Conservation (phyloP, 139 green algal species). For the Chlamydomonas eustigma region DNA sequence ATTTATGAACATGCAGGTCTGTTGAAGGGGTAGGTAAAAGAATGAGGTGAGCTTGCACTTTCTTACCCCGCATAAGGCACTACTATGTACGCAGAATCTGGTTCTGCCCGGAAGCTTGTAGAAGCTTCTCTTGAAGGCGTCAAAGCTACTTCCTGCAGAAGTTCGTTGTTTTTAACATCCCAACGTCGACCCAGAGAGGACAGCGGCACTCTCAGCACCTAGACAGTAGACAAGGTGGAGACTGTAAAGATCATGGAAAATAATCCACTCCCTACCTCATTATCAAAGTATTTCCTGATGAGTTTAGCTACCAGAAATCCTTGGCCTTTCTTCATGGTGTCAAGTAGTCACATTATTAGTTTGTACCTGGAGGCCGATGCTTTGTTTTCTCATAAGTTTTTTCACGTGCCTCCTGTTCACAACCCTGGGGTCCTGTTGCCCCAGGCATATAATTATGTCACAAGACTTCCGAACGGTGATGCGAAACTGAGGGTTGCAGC, state of each 20-base stretch:
- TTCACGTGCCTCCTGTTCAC: slow-evolving; percentile 25
- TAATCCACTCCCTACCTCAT: not conserved
- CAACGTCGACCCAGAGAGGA: slow-evolving; percentile 30
- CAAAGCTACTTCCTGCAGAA: slow-evolving; percentile 19
- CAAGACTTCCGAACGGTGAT: slow-evolving; percentile 33
- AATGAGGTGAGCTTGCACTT: not conserved
- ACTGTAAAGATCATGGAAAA: not conserved
- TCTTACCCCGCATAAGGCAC: slow-evolving; percentile 35
- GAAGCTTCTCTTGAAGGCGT: slow-evolving; percentile 24
- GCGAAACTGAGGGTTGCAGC: slow-evolving; percentile 55
- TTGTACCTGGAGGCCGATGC: slow-evolving; percentile 1
- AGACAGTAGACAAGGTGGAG: not conserved
- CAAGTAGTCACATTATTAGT: no score
- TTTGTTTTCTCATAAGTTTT: slow-evolving; percentile 23
- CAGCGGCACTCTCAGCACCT: slow-evolving; percentile 26
- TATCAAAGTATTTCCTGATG: no score
- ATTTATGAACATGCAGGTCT: not conserved
- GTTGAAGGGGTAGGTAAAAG: not conserved
- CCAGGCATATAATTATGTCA: slow-evolving; percentile 45
- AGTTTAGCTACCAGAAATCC: not conserved
- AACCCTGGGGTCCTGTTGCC: slow-evolving; percentile 46
- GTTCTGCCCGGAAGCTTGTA: slow-evolving; percentile 28
- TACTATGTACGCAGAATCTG: slow-evolving; percentile 32
- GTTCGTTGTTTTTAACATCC: slow-evolving; percentile 21
- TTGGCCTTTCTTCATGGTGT: not conserved